Evolutionary conservation across 768 basidiomycete species (phyloP).

Genomic region (Mycena rebaudengoi): DNA sequence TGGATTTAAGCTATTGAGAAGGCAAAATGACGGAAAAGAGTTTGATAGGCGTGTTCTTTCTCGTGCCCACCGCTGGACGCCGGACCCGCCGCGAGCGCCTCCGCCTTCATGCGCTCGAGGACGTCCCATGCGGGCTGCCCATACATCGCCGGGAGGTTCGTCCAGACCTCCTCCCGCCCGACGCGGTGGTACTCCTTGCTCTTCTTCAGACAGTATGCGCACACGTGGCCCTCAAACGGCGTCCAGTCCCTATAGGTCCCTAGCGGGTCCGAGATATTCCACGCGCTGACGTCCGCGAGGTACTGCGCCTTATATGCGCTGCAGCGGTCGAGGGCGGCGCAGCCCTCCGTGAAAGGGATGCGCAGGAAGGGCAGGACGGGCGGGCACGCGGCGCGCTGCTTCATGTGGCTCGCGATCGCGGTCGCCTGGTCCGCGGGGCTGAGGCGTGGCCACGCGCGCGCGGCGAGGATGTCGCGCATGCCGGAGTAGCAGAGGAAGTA

Average conservation of each 20-base stretch:
- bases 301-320: conserved; percentile 13
- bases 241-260: conserved; percentile 22
- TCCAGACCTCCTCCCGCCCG: neutral
- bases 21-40: too few species aligned
- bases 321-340: conserved; percentile 12
- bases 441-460: conserved; percentile 2
- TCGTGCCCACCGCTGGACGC: too few species aligned
- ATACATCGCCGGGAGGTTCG: neutral
- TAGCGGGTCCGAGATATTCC: conserved; percentile 25
- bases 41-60: too few species aligned
- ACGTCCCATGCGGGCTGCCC: neutral
- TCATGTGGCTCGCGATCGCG: conserved; percentile 16
- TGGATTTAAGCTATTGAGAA: too few species aligned
- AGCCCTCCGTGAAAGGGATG: conserved; percentile 26
- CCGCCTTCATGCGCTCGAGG: neutral
- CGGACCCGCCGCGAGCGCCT: neutral
- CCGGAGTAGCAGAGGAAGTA: conserved; percentile 27
- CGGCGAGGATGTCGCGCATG: conserved; percentile 24
- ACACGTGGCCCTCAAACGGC: conserved; percentile 18
- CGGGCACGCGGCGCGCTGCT: conserved; percentile 22
- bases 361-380: conserved; percentile 25
- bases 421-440: conserved; percentile 11
- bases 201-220: conserved; percentile 8
- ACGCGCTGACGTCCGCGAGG: conserved; percentile 16
- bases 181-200: conserved; percentile 14